phyloP scores from a whole-genome alignment of 202 grass and related monocot genomes.

The Elaeis oleifera region DNA sequence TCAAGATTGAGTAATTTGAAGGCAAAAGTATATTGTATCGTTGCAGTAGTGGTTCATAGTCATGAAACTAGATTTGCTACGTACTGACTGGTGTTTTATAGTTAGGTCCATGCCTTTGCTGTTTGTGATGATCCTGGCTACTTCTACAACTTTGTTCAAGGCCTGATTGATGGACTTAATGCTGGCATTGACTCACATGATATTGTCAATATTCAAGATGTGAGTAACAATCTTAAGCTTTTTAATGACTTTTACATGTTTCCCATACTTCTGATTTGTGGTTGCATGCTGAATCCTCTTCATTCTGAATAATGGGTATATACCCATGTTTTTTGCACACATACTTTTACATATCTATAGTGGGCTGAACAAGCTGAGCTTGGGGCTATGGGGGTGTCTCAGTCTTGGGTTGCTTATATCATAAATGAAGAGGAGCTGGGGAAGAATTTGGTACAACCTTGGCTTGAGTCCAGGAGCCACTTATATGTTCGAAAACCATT shows the following conservation, averaged over 20 bases:
- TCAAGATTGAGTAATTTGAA: slow-evolving; percentile 81
- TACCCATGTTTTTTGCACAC: no score
- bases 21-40: slow-evolving; percentile 49
- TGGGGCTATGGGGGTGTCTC: no score
- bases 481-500: no score
- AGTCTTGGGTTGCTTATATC: no score
- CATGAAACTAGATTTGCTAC: slow-evolving; percentile 18
- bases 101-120: slow-evolving; percentile 89
- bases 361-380: no score
- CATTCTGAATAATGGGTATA: no score
- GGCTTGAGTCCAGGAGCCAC: no score
- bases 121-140: slow-evolving; percentile 88
- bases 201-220: slow-evolving; percentile 73
- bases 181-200: slow-evolving; percentile 68
- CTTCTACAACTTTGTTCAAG: slow-evolving; percentile 82
- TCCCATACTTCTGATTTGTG: no score
- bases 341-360: no score
- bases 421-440: no score
- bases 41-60: slow-evolving; percentile 11
- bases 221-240: slow-evolving; percentile 30
- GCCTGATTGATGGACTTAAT: slow-evolving; percentile 80
- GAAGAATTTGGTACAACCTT: no score
- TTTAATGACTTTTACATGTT: neutral
- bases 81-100: slow-evolving; percentile 25
- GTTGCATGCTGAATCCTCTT: no score